Conservation (phyloP, 192 early-diverging fungal genomes). For the Spinellus fusiger region DNA sequence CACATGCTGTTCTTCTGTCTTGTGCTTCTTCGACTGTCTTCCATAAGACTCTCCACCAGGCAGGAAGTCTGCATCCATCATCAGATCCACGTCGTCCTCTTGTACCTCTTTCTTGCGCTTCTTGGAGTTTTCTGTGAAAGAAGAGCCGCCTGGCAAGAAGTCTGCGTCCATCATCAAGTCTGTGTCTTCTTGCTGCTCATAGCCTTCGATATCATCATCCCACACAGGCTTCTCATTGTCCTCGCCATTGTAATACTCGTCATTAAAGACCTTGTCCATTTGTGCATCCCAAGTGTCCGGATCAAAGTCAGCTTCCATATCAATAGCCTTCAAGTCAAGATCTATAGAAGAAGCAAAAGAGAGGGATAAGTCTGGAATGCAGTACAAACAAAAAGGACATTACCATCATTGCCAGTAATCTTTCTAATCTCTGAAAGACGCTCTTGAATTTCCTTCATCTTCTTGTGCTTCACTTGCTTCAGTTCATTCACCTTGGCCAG, state of each 20-base stretch:
- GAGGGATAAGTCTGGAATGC: not conserved
- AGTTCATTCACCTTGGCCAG: slow-evolving; percentile 73
- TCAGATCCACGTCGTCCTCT: slow-evolving; percentile 55
- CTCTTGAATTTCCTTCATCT: slow-evolving; percentile 80
- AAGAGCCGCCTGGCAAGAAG: slow-evolving; percentile 64
- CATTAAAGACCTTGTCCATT: slow-evolving; percentile 78
- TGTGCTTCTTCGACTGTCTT: slow-evolving; percentile 36
- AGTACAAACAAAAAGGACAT: not conserved
- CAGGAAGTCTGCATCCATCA: slow-evolving; percentile 90
- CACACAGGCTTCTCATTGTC: slow-evolving; percentile 78
- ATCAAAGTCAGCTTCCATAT: slow-evolving; percentile 92
- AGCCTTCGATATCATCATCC: slow-evolving; percentile 78
- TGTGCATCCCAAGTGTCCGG: slow-evolving; percentile 77
- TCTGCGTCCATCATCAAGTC: slow-evolving; percentile 92
- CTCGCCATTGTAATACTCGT: slow-evolving; percentile 57
- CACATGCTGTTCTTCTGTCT: slow-evolving; percentile 27
- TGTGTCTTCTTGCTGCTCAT: slow-evolving; percentile 51
- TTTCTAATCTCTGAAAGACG: slow-evolving; percentile 81
- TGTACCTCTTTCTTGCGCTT: slow-evolving; percentile 33
- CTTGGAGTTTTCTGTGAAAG: slow-evolving; percentile 46
- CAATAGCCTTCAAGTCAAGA: slow-evolving; percentile 70
- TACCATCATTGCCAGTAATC: slow-evolving; percentile 69
- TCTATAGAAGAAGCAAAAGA: slow-evolving; percentile 20
- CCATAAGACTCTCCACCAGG: slow-evolving; percentile 63
- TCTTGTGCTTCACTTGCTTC: slow-evolving; percentile 86